Base-by-base conservation (phyloP, 2,329 filamentous ascomycete species). In the Hortaea sp. region DNA sequence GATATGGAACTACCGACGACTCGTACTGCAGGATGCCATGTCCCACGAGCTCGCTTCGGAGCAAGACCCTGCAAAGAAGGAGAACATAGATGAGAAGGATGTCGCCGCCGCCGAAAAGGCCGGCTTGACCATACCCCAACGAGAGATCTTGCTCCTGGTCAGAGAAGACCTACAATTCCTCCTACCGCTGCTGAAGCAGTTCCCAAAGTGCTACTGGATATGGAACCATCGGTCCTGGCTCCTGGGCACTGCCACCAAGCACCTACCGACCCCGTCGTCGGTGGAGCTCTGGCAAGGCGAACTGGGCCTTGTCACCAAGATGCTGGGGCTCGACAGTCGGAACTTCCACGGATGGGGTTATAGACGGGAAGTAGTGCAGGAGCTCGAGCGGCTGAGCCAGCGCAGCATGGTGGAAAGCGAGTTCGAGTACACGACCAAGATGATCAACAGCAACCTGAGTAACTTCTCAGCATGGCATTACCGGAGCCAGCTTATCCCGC, bases 271-370 rank as follows among this genome's bases (percentile, higher is more conserved):
- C 1, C 47, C 69, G 0, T 61, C 70, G 11, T 79, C 87, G 1
- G 74, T 77, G 20, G 67, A 73, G 35, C 72, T 95, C 42, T 98
- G 92, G 92, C 73, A 84, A 57, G 81, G 84, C 52, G 92, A 98
- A 65, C 77, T 98, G 12, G 81, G 73, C 0, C 72, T 97, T 6
- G 85, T 88, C 13, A 77, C 80, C 49, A 94, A 94, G 68, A 95
- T 98, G 89, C 74, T 98, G 40, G 77, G 73, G 48, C 79, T 82
- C 44, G 92, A 98, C 66, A 83, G 77, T 52, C 80, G 92, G 43
- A 98, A 98, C 63, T 98, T 95, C 62, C 92, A 97, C 63, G 92
- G 90, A 30, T 98, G 92, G 92, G 82, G 84, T 39, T 98, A 98
- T 64, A 76, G 92, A 44, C 80, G 88, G 41, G 77, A 80, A 45